Base-by-base conservation (phyloP, 1,284 basidiomycete genomes). In the Vanrija pseudolonga region DNA sequence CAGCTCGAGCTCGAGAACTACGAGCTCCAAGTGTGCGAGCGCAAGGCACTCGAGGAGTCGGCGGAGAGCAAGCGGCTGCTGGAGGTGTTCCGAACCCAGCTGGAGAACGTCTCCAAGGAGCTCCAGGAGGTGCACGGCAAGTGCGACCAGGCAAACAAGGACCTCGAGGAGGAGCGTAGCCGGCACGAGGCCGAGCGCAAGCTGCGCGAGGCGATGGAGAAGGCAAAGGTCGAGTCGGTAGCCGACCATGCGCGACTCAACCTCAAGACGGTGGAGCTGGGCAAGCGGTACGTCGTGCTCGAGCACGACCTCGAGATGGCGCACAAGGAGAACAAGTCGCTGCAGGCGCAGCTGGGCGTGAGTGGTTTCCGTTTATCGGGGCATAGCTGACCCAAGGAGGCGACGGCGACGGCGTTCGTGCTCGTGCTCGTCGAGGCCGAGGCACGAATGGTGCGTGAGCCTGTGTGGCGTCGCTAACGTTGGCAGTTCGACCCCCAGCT, bases 261-360 rank as follows among this genome's bases (percentile, higher is more conserved):
- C 41, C 24, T n/a, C 37, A 47, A 47, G 39, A 32, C 32, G 12
- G 32, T 32, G 12, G 32, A 32, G 32, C 32, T 32, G 2, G 28
- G 39, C 4, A 36, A 47, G 36, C 43, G 46, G n/a, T 12, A 19
- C 40, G 36, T 55, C 15, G 36, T 23, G 11, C 24, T 41, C 17
- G 39, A 51, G 17, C 39, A 80, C 56, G 78, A 77, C 26, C 17
- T 37, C 5, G 26, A 14, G 18, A 23, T 43, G 40, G 14, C 46
- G 12, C 23, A 74, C 14, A 66, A 68, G 0, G 80, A 79, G 36
- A 73, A 79, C 62, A 69, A 79, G 49, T 51, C 58, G 14, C 59
- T 76, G 6, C 73, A 76, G 45, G 57, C 72, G 42, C 68, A 70
- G 12, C 75, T 74, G 11, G 73, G 73, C 57, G 77, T 57, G 40